Evolutionary conservation across 2,329 filamentous ascomycete genomes (phyloP), one percentile per base, ranked within the genome.

Genomic region (Arthroderma sp.): DNA sequence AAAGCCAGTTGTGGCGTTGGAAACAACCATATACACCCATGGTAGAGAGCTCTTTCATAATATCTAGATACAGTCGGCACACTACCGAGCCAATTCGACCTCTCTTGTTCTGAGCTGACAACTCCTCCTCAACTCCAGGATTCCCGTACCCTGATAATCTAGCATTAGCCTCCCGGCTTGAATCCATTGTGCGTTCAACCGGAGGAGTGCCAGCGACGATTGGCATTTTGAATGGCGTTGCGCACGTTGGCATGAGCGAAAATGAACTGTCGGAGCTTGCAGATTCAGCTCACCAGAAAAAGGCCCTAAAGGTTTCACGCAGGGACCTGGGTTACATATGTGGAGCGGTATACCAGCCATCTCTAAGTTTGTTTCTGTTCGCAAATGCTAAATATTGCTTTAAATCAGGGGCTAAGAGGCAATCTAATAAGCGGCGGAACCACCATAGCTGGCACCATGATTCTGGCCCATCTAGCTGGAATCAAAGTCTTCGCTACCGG

Each of bases 1-100:
- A 46, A 80, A 78, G 56, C 89, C 91, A 0, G 81, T 98, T 3
- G 88, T 98, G 7, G 91, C 89, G 10, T 73, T 98, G 4, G 91
- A 98, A 65, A 87, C 86, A 1, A 94, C 91, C 4, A 96, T 98
- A 54, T 96, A 98, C 65, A 98, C 91, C 1, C 91, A 98, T 66
- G 88, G 87, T 71, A 63, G 43, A 56, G n/a, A 7, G 29, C 22
- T 28, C 27, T 6, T 11, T 27, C 22, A 4, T 4, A 31, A 36
- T 29, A 33, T 22, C 15, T 29, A 44, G 31, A 42, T 43, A 43
- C 31, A 43, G 27, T 46, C 15, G 15, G 15, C 15, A 3, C 3
- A 22, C 15, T 22, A 22, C 15, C 15, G 15, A 22, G 15, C 15
- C 15, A 22, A 22, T 22, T 22, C 15, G 15, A 22, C 15, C 15